Conservation (phyloP, 495 filamentous ascomycete species). For the Immersiella caudata region DNA sequence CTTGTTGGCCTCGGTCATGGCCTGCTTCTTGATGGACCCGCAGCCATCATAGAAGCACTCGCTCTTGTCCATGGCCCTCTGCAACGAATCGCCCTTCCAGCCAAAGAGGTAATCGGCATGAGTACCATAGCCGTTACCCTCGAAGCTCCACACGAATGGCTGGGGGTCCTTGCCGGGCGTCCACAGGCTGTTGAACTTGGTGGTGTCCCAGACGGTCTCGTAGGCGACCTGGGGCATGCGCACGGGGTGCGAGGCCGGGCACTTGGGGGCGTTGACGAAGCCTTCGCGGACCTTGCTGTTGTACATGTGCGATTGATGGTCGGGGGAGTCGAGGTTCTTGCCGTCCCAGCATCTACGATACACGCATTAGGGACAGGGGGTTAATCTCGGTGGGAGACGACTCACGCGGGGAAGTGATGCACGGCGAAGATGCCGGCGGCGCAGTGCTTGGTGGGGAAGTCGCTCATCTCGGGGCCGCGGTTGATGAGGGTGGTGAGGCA, state of each 20-base stretch:
- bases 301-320: constrained; percentile 58
- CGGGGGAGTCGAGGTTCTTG: constrained; percentile 56
- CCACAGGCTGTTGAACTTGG: constrained; percentile 50
- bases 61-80: constrained; percentile 44
- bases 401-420: constrained; percentile 52
- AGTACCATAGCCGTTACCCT: constrained; percentile 23
- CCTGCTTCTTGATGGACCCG: constrained; percentile 43
- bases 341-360: constrained; percentile 54
- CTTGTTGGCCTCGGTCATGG: constrained; percentile 40
- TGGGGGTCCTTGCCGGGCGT: constrained; percentile 42
- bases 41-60: constrained; percentile 48
- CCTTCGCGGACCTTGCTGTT: constrained; percentile 41
- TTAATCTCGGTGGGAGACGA: neutral
- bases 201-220: constrained; percentile 55
- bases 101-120: constrained; percentile 29
- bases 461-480: constrained; percentile 41
- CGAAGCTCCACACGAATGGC: constrained; percentile 42
- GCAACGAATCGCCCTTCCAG: constrained; percentile 46
- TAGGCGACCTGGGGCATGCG: constrained; percentile 52
- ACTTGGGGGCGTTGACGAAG: constrained; percentile 42
- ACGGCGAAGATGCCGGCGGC: constrained; percentile 50
- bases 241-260: constrained; percentile 52
- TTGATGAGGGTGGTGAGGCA: constrained; percentile 42
- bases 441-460: constrained; percentile 51
- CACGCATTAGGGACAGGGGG: neutral